phyloP scores from a whole-genome alignment of 2,329 filamentous ascomycete species.

The Aspergillus ruber region DNA sequence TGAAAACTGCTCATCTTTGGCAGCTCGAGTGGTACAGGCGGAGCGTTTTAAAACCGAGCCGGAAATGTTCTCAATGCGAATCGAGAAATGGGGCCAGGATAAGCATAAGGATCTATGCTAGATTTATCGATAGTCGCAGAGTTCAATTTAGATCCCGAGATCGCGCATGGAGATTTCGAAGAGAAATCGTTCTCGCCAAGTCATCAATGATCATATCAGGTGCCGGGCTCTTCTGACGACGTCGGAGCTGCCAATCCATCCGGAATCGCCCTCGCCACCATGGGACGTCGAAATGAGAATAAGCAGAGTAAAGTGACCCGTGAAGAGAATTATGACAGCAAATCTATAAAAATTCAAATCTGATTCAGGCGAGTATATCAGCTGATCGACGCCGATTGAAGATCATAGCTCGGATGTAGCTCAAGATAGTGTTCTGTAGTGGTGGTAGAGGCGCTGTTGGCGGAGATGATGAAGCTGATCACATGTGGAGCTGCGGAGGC shows the following conservation, averaged over 20 bases:
- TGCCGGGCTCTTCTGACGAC: conserved; percentile 13
- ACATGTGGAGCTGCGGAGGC: conserved; percentile 10
- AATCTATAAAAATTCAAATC: not conserved
- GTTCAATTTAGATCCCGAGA: conserved; percentile 10
- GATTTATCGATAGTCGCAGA: not conserved
- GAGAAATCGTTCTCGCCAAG: conserved; percentile 3
- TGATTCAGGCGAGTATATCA: conserved; percentile 8
- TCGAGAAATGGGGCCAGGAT: not conserved
- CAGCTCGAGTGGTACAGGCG: not conserved
- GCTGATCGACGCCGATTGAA: conserved; percentile 8
- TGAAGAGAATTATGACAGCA: not conserved
- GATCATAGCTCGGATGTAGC: not conserved
- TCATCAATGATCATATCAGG: conserved; percentile 18
- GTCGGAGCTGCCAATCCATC: conserved; percentile 1
- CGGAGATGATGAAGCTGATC: conserved; percentile 6
- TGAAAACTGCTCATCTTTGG: conserved; percentile 36
- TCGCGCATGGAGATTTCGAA: conserved; percentile 15
- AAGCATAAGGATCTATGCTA: not conserved
- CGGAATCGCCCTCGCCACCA: not conserved
- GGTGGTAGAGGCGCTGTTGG: not conserved
- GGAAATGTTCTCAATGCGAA: conserved; percentile 8
- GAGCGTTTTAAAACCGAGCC: conserved; percentile 7
- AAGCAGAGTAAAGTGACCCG: not conserved
- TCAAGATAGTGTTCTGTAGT: not conserved
- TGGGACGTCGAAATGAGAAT: not conserved